phyloP scores from a whole-genome alignment of 2,329 filamentous ascomycete genomes.

The Ramichloridium luteum region DNA sequence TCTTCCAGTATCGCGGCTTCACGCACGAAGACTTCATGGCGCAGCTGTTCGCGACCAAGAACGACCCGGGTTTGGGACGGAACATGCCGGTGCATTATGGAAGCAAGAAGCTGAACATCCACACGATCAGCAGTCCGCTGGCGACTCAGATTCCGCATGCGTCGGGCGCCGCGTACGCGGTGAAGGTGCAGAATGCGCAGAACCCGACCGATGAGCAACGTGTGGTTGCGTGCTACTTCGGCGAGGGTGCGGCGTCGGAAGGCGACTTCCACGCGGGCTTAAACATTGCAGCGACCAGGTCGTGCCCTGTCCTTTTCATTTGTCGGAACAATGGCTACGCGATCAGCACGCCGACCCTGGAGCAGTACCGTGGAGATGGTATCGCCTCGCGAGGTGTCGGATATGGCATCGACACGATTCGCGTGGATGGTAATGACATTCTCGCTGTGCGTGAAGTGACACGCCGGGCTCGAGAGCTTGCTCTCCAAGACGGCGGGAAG shows the following conservation, averaged over 20 bases:
- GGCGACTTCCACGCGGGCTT: constrained; percentile 86
- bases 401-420: constrained; percentile 87
- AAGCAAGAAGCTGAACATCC: constrained; percentile 69
- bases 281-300: constrained; percentile 79
- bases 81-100: constrained; percentile 99
- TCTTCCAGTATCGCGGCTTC: constrained; percentile 82
- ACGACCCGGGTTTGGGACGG: constrained; percentile 67
- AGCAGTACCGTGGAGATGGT: constrained; percentile 84
- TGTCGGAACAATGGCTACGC: constrained; percentile 90
- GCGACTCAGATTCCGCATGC: constrained; percentile 87
- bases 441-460: constrained; percentile 78
- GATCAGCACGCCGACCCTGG: constrained; percentile 77
- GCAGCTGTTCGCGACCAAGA: constrained; percentile 78
- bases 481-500: constrained; percentile 65
- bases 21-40: constrained; percentile 84
- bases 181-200: constrained; percentile 67
- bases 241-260: constrained; percentile 79
- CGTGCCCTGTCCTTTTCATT: constrained; percentile 80
- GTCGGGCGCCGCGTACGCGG: constrained; percentile 71
- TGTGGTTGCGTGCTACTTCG: constrained; percentile 75
- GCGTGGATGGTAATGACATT: constrained; percentile 89
- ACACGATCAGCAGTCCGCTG: constrained; percentile 74
- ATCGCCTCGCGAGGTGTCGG: constrained; percentile 78
- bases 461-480: constrained; percentile 61
- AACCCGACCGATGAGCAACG: constrained; percentile 56